A percentile compares a stretch with the other conserved stretches of the same genome.
Evolutionary conservation across 2,329 filamentous ascomycete species (phyloP).

Genomic region (Ophiostoma quercus): DNA sequence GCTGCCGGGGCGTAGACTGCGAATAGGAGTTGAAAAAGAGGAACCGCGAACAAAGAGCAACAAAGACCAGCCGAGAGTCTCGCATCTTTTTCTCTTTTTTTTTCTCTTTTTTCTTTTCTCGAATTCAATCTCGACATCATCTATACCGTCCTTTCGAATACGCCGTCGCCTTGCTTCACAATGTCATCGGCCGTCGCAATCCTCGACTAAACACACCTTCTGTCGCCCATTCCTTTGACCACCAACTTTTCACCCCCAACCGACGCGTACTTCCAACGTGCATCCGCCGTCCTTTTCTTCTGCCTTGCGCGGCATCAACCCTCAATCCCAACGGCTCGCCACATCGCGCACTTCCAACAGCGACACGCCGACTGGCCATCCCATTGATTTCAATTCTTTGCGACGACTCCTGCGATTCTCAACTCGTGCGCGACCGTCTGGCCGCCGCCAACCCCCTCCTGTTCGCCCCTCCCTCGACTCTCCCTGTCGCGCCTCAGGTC

Average conservation of each 20-base stretch:
- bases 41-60: constrained; percentile 12
- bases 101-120: neutral
- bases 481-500: neutral
- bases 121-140: neutral
- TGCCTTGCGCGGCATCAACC: neutral
- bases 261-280: constrained; percentile 2
- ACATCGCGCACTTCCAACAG: neutral
- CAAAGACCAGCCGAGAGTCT: neutral
- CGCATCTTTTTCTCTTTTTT: neutral
- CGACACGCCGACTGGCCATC: neutral
- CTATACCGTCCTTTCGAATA: neutral
- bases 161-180: neutral
- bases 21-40: neutral
- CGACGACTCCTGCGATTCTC: neutral
- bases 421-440: neutral
- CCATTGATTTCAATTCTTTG: neutral
- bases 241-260: neutral
- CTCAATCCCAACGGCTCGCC: neutral
- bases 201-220: constrained; percentile 3
- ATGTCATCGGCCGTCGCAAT: neutral
- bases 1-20: constrained; percentile 4
- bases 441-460: neutral
- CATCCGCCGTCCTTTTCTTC: neutral
- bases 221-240: neutral
- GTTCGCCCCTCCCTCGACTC: neutral